Evolutionary conservation across 495 filamentous ascomycete species (phyloP).

Genomic region (Chlorociboria aeruginascens): DNA sequence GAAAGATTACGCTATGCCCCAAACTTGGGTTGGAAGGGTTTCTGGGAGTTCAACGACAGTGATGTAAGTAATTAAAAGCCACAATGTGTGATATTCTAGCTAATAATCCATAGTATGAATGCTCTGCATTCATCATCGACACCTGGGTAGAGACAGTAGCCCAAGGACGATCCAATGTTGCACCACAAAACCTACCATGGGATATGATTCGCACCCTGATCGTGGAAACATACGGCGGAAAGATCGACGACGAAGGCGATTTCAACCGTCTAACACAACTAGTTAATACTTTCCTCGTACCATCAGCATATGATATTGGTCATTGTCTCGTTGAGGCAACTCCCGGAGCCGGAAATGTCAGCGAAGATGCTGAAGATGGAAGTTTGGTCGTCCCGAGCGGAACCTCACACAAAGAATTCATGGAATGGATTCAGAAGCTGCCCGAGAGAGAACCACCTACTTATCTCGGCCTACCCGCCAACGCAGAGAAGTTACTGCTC

Average conservation of each 20-base stretch:
- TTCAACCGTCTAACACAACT: constrained; percentile 59
- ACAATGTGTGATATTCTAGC: constrained; percentile 15
- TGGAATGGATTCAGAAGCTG: constrained; percentile 80
- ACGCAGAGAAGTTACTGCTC: constrained; percentile 90
- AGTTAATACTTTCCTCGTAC: constrained; percentile 67
- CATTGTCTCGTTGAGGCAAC: constrained; percentile 71
- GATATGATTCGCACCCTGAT: constrained; percentile 90
- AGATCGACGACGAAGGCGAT: constrained; percentile 89
- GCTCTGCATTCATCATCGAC: constrained; percentile 90
- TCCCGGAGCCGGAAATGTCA: constrained; percentile 3
- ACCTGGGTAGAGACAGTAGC: constrained; percentile 81
- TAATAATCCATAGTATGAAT: constrained; percentile 67
- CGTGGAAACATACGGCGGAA: constrained; percentile 91
- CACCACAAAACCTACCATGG: constrained; percentile 90
- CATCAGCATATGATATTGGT: constrained; percentile 78
- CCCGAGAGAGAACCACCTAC: constrained; percentile 95
- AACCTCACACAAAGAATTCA: constrained; percentile 76
- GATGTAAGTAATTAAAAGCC: constrained; percentile 55
- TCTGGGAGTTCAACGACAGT: constrained; percentile 99
- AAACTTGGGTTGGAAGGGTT: constrained; percentile 91
- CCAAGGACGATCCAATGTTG: constrained; percentile 76
- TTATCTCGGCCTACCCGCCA: constrained; percentile 89
- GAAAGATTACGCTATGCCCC: constrained; percentile 92
- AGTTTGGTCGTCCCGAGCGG: constrained; percentile 64
- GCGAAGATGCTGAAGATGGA: constrained; percentile 35